Conservation (phyloP, 345 rosid species). For the Brassica cretica region DNA sequence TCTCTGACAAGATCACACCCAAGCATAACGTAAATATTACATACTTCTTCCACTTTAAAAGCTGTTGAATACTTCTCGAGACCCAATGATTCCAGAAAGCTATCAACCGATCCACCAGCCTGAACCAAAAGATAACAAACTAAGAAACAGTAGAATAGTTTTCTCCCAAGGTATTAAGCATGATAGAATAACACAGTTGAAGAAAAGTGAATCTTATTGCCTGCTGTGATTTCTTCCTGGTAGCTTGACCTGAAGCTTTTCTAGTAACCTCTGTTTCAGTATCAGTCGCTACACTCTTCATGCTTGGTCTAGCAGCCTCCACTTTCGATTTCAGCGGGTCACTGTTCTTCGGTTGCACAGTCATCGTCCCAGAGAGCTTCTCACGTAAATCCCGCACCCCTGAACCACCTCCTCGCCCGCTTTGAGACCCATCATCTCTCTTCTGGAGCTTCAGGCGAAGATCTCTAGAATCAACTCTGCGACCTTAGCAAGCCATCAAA, state of each 20-base stretch:
- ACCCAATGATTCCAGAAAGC: constrained; percentile 80
- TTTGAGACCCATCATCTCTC: constrained; percentile 56
- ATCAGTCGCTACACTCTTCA: constrained; percentile 64
- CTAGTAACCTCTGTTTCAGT: constrained; percentile 53
- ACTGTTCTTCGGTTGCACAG: constrained; percentile 50
- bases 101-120: constrained; percentile 69
- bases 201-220: constrained; percentile 47
- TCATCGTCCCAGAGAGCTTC: constrained; percentile 81
- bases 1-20: constrained; percentile 5
- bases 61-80: constrained; percentile 85
- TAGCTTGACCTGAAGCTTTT: constrained; percentile 46
- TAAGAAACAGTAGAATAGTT: constrained; percentile 26
- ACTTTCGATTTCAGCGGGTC: constrained; percentile 59
- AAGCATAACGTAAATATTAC: constrained; percentile 17
- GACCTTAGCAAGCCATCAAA: constrained; percentile 60
- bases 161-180: constrained; percentile 8
- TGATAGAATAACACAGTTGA: constrained; percentile 15
- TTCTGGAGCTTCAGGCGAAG: constrained; percentile 92
- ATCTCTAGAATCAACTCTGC: constrained; percentile 67
- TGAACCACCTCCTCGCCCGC: constrained; percentile 53
- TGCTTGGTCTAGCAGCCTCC: constrained; percentile 55
- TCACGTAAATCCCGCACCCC: constrained; percentile 80
- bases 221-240: constrained; percentile 61
- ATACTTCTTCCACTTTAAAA: constrained; percentile 96
- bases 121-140: constrained; percentile 46